phyloP scores from a whole-genome alignment of 495 filamentous ascomycete genomes.

The Polyplosphaeria fusca region DNA sequence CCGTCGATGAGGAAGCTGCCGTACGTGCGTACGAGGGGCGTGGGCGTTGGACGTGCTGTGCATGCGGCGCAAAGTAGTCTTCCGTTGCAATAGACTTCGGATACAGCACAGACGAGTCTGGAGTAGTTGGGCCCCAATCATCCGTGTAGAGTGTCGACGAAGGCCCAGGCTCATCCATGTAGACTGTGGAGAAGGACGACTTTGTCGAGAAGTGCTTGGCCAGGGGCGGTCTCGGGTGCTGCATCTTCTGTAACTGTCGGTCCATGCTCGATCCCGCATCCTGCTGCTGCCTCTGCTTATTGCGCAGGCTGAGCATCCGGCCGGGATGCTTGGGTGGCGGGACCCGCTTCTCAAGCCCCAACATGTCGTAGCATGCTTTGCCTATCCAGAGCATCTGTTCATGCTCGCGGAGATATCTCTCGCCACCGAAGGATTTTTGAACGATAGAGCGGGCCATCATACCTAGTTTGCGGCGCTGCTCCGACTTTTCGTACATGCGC shows the following conservation, averaged over 20 bases:
- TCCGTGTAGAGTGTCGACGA: constrained; percentile 3
- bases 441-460: constrained; percentile 61
- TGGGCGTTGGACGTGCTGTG: neutral
- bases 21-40: neutral
- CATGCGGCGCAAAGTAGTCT: constrained; percentile 9
- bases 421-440: constrained; percentile 58
- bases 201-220: constrained; percentile 15
- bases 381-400: constrained; percentile 69
- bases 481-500: constrained; percentile 61
- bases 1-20: neutral
- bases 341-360: constrained; percentile 9
- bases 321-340: constrained; percentile 19
- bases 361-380: constrained; percentile 42
- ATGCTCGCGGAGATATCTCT: constrained; percentile 64
- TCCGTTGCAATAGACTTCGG: neutral
- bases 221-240: constrained; percentile 25
- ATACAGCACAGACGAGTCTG: constrained; percentile 19
- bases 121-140: constrained; percentile 21
- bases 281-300: neutral
- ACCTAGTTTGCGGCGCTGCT: constrained; percentile 56
- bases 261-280: constrained; percentile 21
- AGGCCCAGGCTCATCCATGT: constrained; percentile 25
- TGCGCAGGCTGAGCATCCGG: constrained; percentile 24
- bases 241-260: constrained; percentile 35
- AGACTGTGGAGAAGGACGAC: constrained; percentile 29